Evolutionary conservation across 1,284 basidiomycete genomes (phyloP).

Genomic region (Stereum hirsutum): DNA sequence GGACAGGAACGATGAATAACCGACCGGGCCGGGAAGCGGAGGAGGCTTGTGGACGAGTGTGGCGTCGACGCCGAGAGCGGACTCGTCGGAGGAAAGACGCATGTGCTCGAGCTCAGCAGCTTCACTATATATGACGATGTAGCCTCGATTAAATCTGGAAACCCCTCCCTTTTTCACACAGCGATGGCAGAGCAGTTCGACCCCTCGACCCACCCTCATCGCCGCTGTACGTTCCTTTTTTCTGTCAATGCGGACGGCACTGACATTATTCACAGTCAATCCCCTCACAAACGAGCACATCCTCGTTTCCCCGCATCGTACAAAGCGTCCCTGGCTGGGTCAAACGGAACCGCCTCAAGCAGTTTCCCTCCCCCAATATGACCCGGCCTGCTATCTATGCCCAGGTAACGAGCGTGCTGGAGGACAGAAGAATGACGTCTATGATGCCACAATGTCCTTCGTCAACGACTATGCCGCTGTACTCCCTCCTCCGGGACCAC

Average conservation of each 20-base stretch:
- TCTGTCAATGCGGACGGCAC: neutral
- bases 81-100: too few species aligned
- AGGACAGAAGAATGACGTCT: slow-evolving; percentile 64
- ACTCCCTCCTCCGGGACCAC: slow-evolving; percentile 47
- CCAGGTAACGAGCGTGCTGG: slow-evolving; percentile 81
- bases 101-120: too few species aligned
- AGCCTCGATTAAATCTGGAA: too few species aligned
- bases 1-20: too few species aligned
- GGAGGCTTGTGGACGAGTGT: too few species aligned
- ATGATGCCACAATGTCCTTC: slow-evolving; percentile 66
- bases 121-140: too few species aligned
- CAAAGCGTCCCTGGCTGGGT: slow-evolving; percentile 77
- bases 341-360: slow-evolving; percentile 66
- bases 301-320: slow-evolving; percentile 80
- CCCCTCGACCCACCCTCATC: slow-evolving; percentile 60
- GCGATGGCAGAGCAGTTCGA: slow-evolving; percentile 34
- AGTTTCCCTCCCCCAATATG: slow-evolving; percentile 54
- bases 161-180: too few species aligned
- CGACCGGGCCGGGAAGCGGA: too few species aligned
- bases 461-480: slow-evolving; percentile 87
- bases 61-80: too few species aligned
- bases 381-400: slow-evolving; percentile 83
- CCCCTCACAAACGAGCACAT: slow-evolving; percentile 74
- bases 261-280: slow-evolving; percentile 41
- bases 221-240: slow-evolving; percentile 43